These are phyloP conservation scores for Trichoderma sp. DNA, from an alignment of 2,329 filamentous ascomycete genomes.

Conservation along the genomic window DNA sequence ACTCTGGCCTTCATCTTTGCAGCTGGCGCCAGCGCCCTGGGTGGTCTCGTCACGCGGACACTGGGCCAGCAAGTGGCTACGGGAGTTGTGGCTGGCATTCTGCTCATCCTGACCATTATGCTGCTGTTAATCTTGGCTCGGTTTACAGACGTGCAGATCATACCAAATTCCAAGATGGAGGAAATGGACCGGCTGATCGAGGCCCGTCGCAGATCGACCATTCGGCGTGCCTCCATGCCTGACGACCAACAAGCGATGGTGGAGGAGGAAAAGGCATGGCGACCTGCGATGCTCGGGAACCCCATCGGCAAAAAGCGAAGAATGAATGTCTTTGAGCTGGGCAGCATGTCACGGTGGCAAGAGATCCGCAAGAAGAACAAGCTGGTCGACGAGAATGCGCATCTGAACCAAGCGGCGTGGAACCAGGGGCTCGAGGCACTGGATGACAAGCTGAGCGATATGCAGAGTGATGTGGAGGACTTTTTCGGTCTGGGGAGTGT, in stretches of 20 bases:
- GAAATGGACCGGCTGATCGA: conserved; percentile 58
- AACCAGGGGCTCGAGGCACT: conserved; percentile 44
- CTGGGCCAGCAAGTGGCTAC: conserved; percentile 70
- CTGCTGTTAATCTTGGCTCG: conserved; percentile 64
- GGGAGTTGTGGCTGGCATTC: conserved; percentile 67
- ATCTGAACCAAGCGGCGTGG: conserved; percentile 43
- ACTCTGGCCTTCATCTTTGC: conserved; percentile 69
- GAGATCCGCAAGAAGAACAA: conserved; percentile 67
- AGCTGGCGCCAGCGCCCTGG: conserved; percentile 67
- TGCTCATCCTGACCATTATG: conserved; percentile 65
- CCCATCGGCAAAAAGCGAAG: conserved; percentile 68
- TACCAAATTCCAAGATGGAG: conserved; percentile 61
- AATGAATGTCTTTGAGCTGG: conserved; percentile 72
- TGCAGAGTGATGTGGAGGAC: conserved; percentile 41
- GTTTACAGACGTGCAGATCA: conserved; percentile 68
- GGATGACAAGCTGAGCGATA: conserved; percentile 43
- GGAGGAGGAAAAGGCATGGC: conserved; percentile 63
- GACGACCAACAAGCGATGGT: conserved; percentile 45
- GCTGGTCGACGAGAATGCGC: conserved; percentile 52
- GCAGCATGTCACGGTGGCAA: conserved; percentile 68
- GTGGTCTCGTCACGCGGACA: conserved; percentile 66
- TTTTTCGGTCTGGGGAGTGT: conserved; percentile 36
- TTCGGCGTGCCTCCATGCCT: conserved; percentile 49
- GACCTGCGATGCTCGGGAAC: conserved; percentile 70
- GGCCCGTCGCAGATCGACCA: conserved; percentile 52